A percentile compares a stretch with the other conserved stretches of the same genome.
Conservation (phyloP, 2,329 filamentous ascomycete genomes). For the Fusarium udum region DNA sequence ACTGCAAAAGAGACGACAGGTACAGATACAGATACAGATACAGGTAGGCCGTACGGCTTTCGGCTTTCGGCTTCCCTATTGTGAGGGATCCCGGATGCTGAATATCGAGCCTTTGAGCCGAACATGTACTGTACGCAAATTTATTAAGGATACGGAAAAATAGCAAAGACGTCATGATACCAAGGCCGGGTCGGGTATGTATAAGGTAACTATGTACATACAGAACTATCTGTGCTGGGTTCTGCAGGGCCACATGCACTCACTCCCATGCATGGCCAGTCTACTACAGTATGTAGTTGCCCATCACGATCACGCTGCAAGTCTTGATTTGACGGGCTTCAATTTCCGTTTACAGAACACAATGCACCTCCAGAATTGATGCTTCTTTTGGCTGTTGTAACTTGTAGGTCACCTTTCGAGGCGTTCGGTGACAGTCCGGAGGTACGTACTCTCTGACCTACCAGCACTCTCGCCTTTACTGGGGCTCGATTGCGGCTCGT, state of each 20-base stretch:
- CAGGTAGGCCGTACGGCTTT: slow-evolving; percentile 24
- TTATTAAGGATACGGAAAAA: not conserved
- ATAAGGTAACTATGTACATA: not conserved
- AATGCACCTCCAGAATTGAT: not conserved
- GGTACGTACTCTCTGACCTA: slow-evolving; percentile 34
- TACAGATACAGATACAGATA: no score
- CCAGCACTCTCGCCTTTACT: not conserved
- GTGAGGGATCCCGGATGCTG: not conserved
- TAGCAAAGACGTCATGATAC: slow-evolving; percentile 26
- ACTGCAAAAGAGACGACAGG: not conserved
- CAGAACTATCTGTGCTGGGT: not conserved
- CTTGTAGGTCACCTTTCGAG: slow-evolving; percentile 10
- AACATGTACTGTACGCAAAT: slow-evolving; percentile 14
- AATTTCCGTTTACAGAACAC: not conserved
- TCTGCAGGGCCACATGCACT: not conserved
- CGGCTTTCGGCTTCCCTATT: slow-evolving; percentile 61
- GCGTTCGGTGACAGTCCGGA: slow-evolving; percentile 42
- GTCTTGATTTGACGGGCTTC: slow-evolving; percentile 13
- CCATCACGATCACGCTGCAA: slow-evolving; percentile 26
- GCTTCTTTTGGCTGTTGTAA: not conserved
- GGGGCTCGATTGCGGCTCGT: slow-evolving; percentile 22
- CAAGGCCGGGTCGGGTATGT: not conserved
- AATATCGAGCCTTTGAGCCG: slow-evolving; percentile 39
- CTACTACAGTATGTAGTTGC: not conserved
- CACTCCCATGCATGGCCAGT: not conserved